These are phyloP conservation scores for Ceratocystis lukuohia DNA, from an alignment of 2,329 filamentous ascomycete genomes.

Conservation along the genomic window DNA sequence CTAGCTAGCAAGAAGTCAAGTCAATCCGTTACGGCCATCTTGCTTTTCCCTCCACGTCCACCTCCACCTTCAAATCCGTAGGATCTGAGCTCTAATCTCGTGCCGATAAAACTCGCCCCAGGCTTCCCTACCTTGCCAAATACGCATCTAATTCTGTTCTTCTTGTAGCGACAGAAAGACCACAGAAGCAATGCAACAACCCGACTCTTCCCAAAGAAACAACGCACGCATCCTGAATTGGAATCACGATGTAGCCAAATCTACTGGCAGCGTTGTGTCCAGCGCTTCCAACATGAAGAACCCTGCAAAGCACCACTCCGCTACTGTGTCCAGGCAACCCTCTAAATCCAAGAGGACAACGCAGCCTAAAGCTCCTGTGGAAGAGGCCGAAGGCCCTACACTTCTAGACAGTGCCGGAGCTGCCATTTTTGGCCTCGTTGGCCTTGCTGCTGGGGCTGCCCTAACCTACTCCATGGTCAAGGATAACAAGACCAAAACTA, in stretches of 20 bases:
- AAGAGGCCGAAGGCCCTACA: slow-evolving; percentile 14
- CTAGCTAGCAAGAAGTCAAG: slow-evolving; percentile 1
- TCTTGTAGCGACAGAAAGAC: slow-evolving; percentile 73
- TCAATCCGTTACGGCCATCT: slow-evolving; percentile 12
- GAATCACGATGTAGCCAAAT: slow-evolving; percentile 34
- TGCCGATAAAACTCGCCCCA: neutral
- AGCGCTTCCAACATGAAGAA: slow-evolving; percentile 4
- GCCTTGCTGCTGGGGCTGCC: slow-evolving; percentile 20
- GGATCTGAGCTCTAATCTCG: slow-evolving; percentile 9
- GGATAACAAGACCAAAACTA: slow-evolving; percentile 14
- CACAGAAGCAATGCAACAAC: slow-evolving; percentile 59
- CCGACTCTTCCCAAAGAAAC: slow-evolving; percentile 24
- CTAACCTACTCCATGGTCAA: slow-evolving; percentile 18
- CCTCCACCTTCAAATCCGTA: slow-evolving; percentile 5
- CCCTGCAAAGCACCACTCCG: slow-evolving; percentile 10
- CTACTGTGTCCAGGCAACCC: neutral
- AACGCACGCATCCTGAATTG: slow-evolving; percentile 36
- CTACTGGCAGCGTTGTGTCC: slow-evolving; percentile 17
- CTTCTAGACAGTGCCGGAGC: slow-evolving; percentile 14
- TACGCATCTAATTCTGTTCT: slow-evolving; percentile 38
- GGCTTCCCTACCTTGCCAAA: neutral
- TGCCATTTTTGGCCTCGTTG: slow-evolving; percentile 19
- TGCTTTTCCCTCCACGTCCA: neutral
- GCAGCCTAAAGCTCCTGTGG: neutral
- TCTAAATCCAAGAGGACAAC: slow-evolving; percentile 4